Evolutionary conservation across 495 filamentous ascomycete species (phyloP).

Genomic region (Niebla homalea): DNA sequence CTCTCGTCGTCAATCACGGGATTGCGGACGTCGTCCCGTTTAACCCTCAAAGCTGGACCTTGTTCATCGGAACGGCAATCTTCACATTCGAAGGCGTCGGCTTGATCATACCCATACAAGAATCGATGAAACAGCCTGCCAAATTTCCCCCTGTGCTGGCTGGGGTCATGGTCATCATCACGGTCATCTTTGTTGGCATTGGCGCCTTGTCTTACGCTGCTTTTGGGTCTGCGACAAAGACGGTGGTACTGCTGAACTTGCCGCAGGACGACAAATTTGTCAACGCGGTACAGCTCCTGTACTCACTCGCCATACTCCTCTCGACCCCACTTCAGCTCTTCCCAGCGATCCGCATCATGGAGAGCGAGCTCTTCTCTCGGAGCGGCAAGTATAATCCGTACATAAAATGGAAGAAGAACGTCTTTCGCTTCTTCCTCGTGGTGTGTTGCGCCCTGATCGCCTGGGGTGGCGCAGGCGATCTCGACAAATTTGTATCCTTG

Average conservation of each 20-base stretch:
- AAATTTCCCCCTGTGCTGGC: slow-evolving; percentile 82
- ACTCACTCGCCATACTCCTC: slow-evolving; percentile 84
- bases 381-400: slow-evolving; percentile 91
- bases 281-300: slow-evolving; percentile 89
- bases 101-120: slow-evolving; percentile 96
- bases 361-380: slow-evolving; percentile 56
- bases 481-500: slow-evolving; percentile 93
- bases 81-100: slow-evolving; percentile 98
- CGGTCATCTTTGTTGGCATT: slow-evolving; percentile 76
- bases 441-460: slow-evolving; percentile 72
- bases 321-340: slow-evolving; percentile 93
- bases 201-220: slow-evolving; percentile 92
- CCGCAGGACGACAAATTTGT: slow-evolving; percentile 93
- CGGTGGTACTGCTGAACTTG: slow-evolving; percentile 87
- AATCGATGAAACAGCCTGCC: slow-evolving; percentile 78
- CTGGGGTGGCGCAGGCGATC: slow-evolving; percentile 81
- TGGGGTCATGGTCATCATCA: slow-evolving; percentile 87
- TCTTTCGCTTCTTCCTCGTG: slow-evolving; percentile 86
- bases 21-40: slow-evolving; percentile 74
- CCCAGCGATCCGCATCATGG: slow-evolving; percentile 75
- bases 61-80: slow-evolving; percentile 96
- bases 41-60: slow-evolving; percentile 79
- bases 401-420: slow-evolving; percentile 99
- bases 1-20: slow-evolving; percentile 62
- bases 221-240: slow-evolving; percentile 87